Conservation (phyloP, 2,329 filamentous ascomycete species). For the Fusarium robinianum region DNA sequence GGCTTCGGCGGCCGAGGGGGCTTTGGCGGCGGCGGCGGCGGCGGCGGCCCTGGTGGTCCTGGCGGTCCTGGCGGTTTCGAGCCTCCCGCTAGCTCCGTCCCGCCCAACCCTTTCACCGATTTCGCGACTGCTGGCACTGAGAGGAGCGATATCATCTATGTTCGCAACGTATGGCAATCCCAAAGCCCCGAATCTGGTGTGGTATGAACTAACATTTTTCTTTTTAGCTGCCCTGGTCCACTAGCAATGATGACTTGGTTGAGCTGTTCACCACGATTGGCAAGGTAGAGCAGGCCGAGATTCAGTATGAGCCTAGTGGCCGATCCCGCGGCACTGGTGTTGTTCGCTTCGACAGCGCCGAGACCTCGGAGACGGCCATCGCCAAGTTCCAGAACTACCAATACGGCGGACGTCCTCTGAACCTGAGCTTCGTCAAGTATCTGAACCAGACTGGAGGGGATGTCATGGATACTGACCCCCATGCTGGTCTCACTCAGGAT, state of each 20-base stretch:
- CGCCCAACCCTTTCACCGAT: slow-evolving; percentile 92
- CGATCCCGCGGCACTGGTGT: slow-evolving; percentile 94
- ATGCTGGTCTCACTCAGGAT: slow-evolving; percentile 84
- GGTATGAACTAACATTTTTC: slow-evolving; percentile 31
- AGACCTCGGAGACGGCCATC: slow-evolving; percentile 91
- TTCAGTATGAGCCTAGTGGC: slow-evolving; percentile 96
- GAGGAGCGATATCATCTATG: slow-evolving; percentile 82
- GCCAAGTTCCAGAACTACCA: slow-evolving; percentile 97
- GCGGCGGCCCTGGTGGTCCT: slow-evolving; percentile 45
- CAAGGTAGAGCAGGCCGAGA: slow-evolving; percentile 97
- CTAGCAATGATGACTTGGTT: slow-evolving; percentile 95
- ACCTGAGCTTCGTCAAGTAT: slow-evolving; percentile 93
- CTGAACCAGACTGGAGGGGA: slow-evolving; percentile 70
- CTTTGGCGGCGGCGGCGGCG: slow-evolving; percentile 57
- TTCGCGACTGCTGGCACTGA: slow-evolving; percentile 87
- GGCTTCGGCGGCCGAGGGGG: slow-evolving; percentile 52
- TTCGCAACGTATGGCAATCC: slow-evolving; percentile 80
- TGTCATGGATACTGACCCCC: slow-evolving; percentile 81
- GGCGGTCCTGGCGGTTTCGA: slow-evolving; percentile 46
- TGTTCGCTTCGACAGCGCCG: slow-evolving; percentile 83
- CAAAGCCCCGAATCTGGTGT: not conserved
- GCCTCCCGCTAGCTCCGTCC: slow-evolving; percentile 53
- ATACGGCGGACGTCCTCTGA: slow-evolving; percentile 92
- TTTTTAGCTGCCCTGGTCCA: slow-evolving; percentile 92
- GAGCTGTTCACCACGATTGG: slow-evolving; percentile 98